phyloP scores from a whole-genome alignment of 495 filamentous ascomycete species.

The Geopyxis carbonaria region DNA sequence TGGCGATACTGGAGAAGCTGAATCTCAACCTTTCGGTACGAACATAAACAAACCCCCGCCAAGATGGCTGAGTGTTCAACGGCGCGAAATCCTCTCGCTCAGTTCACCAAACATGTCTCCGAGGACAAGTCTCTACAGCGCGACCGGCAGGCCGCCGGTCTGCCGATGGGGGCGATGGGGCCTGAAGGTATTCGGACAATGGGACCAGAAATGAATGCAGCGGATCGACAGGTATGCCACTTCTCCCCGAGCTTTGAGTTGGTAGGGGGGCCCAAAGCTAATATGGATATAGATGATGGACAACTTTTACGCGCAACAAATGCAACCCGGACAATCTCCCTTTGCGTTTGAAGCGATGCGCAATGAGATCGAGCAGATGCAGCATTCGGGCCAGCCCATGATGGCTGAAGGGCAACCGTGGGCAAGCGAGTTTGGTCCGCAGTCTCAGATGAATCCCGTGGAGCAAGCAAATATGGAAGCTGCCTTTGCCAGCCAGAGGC shows the following conservation, averaged over 20 bases:
- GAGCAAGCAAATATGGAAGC: constrained; percentile 66
- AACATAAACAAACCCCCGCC: too few relatives aligned
- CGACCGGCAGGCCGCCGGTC: constrained; percentile 62
- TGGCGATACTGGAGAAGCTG: too few relatives aligned
- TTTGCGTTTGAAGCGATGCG: constrained; percentile 60
- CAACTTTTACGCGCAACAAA: constrained; percentile 63
- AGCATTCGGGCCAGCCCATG: constrained; percentile 31
- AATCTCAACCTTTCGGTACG: too few relatives aligned
- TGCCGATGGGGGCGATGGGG: constrained; percentile 31
- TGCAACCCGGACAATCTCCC: constrained; percentile 23
- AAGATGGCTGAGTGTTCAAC: constrained; percentile 98
- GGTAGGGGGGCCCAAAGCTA: constrained; percentile 8
- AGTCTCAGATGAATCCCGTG: constrained; percentile 17
- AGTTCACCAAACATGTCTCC: constrained; percentile 87
- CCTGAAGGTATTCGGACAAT: constrained; percentile 46
- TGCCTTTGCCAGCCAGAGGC: constrained; percentile 37
- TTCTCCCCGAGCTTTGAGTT: background rate
- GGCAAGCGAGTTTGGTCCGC: constrained; percentile 46
- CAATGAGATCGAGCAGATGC: constrained; percentile 44
- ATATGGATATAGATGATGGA: constrained; percentile 60
- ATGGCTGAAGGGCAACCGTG: constrained; percentile 27
- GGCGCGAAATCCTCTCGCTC: constrained; percentile 83
- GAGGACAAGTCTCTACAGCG: constrained; percentile 89
- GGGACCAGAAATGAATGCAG: constrained; percentile 35
- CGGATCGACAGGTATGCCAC: constrained; percentile 41